A percentile compares a stretch with the other conserved stretches of the same genome.
These are phyloP conservation scores for Micractinium conductrix DNA, from an alignment of 139 green algal genomes.

Conservation along the genomic window DNA sequence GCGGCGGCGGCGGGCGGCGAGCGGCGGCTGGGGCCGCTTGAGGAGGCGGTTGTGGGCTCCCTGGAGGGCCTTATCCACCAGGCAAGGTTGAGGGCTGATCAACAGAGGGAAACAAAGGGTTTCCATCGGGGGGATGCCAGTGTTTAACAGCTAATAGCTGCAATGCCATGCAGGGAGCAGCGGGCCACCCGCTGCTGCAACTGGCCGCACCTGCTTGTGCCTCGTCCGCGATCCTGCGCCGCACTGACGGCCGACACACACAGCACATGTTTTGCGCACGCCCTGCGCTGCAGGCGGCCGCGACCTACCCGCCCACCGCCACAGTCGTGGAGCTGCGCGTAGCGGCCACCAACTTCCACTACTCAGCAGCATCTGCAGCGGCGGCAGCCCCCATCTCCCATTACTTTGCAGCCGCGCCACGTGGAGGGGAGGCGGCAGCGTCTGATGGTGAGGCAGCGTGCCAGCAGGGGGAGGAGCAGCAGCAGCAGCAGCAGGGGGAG, in stretches of 20 bases:
- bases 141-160: neutral
- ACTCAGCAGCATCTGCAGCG: neutral
- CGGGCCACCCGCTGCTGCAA: neutral
- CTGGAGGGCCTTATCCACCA: neutral
- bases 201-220: neutral
- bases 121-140: too few species aligned
- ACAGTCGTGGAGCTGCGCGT: constrained; percentile 24
- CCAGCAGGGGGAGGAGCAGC: neutral
- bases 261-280: neutral
- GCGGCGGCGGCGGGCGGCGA: too few species aligned
- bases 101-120: too few species aligned
- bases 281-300: neutral
- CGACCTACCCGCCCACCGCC: neutral
- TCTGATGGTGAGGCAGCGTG: too few species aligned
- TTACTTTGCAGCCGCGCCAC: neutral
- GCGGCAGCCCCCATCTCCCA: constrained; percentile 25
- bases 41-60: neutral
- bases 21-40: neutral
- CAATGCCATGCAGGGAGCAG: neutral
- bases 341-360: constrained; percentile 15
- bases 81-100: neutral
- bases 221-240: neutral
- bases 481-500: neutral
- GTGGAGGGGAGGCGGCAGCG: neutral
- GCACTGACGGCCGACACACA: neutral